Evolutionary conservation across 2,329 filamentous ascomycete species (phyloP), one percentile per base, ranked within the genome.

Genomic region (Aspergillus hiratsukae): DNA sequence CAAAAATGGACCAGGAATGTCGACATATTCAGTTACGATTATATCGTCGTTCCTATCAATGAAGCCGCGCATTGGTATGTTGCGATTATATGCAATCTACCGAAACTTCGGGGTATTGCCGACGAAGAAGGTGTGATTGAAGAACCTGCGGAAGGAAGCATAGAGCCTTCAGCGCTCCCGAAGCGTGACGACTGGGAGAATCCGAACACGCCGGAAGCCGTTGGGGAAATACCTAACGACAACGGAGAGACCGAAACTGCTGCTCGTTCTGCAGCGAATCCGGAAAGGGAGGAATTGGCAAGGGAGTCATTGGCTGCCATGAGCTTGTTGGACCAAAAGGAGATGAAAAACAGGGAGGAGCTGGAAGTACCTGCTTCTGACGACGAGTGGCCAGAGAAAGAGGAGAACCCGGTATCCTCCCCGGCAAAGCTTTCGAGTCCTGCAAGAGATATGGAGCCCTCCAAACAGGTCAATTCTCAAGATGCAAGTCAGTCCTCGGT

Each of bases 11-110:
- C 94, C 0, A 81, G 88, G 35, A 90, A 87, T 64, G 81, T 93
- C 23, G 90, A 99, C 68, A 75, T 99, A 8, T 90, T 97, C 66
- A 82, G 81, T 5, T 91, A 90, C 64, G 90, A 96, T 69, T 97
- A 92, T 70, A 86, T 97, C 57, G 81, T 97, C 10, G 88, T 99
- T 6, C 94, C 94, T 0, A 90, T 99, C 70, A 95, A 96, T 65
- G 89, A 97, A 69, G 80, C 85, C 63, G 76, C 80, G 1, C 94
- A 99, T 72, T 99, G 95, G 94, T 97, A 94, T 73, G 78, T 97
- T 62, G 91, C 91, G 14, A 93, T 99, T 55, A 93, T 99, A 52
- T 96, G 91, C 81, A 96, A 99, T 66, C 81, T 93, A 2, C 83
- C 85, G 3, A 86, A 81, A 52, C 79, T 94, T n/a, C 62, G 65